Evolutionary conservation across 768 basidiomycete species (phyloP), one percentile per base, ranked within the genome.

Genomic region (Tylopilus vinaceipallidus): DNA sequence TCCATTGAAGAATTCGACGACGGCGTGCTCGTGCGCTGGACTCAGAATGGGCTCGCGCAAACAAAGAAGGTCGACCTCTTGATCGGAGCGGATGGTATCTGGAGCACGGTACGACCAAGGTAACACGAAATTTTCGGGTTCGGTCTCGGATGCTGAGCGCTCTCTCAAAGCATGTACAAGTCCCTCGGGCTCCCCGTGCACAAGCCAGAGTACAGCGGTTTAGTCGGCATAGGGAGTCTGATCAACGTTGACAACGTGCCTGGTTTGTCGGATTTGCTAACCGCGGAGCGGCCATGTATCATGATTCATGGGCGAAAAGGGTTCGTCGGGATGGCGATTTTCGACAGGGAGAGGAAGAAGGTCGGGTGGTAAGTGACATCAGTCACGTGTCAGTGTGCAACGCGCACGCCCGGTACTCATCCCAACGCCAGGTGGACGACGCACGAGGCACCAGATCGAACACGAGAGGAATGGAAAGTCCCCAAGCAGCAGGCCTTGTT

Each of bases 81-180:
- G 35, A 51, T 66, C 17, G 66, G 65, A 32, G 66, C 65, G 29
- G 66, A 68, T 23, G 62, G 64, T 4, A 64, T 68, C 16, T 69
- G 66, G 67, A 65, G 66, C 24, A 53, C 41, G 9, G 65, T 61
- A 16, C 58, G 62, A 33, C 39, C 58, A 23, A 65, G 53, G 65
- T 62, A 48, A 49, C 13, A 17, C 23, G 23, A 7, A 22, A 6
- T 14, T 29, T 12, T 8, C n/a, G n/a, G n/a, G n/a, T n/a, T n/a
- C n/a, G n/a, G n/a, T n/a, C n/a, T n/a, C n/a, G n/a, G n/a, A n/a
- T n/a, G n/a, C n/a, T n/a, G n/a, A n/a, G n/a, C n/a, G n/a, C n/a
- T n/a, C n/a, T n/a, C n/a, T n/a, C n/a, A 50, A 66, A 67, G 65
- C 30, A 55, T 67, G 67, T 58, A 57, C 40, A 41, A 37, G 22